These are phyloP conservation scores for Aaosphaeria pasadenensis DNA, from an alignment of 2,329 filamentous ascomycete species.

Conservation along the genomic window DNA sequence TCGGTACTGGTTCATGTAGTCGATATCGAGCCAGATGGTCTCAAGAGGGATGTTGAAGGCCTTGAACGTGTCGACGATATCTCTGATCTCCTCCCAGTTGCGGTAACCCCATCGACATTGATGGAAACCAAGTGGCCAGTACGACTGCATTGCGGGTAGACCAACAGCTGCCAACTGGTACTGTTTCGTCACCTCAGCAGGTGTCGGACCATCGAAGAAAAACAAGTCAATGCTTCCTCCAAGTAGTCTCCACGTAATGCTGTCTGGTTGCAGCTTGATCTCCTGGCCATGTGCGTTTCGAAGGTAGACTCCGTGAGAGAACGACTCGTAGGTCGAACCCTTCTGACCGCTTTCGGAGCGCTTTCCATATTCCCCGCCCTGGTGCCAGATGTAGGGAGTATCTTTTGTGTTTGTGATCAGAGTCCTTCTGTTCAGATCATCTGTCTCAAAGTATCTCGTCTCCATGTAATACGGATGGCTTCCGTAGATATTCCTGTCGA, in stretches of 20 bases:
- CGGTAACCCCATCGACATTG: slow-evolving; percentile 82
- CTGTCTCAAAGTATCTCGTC: slow-evolving; percentile 67
- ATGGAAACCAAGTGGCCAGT: slow-evolving; percentile 72
- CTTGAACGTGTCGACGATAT: slow-evolving; percentile 53
- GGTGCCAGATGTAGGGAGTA: neutral
- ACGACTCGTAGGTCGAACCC: slow-evolving; percentile 58
- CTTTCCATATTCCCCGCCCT: neutral
- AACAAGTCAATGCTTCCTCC: slow-evolving; percentile 78
- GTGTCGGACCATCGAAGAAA: slow-evolving; percentile 71
- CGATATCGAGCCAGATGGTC: slow-evolving; percentile 46
- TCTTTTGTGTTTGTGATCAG: slow-evolving; percentile 40
- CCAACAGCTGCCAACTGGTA: slow-evolving; percentile 68
- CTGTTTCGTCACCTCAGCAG: slow-evolving; percentile 64
- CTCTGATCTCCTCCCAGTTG: slow-evolving; percentile 66
- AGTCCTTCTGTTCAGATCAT: slow-evolving; percentile 46
- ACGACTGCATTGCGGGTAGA: slow-evolving; percentile 68
- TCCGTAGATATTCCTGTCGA: slow-evolving; percentile 70
- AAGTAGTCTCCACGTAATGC: slow-evolving; percentile 70
- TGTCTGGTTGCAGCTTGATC: slow-evolving; percentile 60
- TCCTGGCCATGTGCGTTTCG: slow-evolving; percentile 77
- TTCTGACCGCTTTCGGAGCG: slow-evolving; percentile 12
- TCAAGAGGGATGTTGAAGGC: slow-evolving; percentile 55
- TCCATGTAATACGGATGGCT: slow-evolving; percentile 77
- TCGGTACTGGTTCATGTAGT: slow-evolving; percentile 48
- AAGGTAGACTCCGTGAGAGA: slow-evolving; percentile 73